Base-by-base conservation (phyloP, 768 basidiomycete genomes). In the Sarcodon aspratus region DNA sequence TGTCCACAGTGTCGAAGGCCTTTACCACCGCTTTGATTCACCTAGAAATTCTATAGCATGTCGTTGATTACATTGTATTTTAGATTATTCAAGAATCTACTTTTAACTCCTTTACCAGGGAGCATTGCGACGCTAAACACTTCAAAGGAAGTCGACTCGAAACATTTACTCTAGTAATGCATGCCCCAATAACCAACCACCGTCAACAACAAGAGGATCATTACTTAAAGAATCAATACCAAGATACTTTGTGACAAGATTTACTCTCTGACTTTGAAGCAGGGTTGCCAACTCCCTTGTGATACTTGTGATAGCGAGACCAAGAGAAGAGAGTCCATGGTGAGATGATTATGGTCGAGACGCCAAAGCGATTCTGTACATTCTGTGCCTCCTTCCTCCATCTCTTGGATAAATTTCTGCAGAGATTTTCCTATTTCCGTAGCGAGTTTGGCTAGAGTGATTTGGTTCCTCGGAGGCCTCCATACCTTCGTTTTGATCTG, bases 1-100 rank as follows among this genome's bases (percentile, higher is more conserved):
- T 94, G 91, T 59, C 90, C 91, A n/a, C 81, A 91, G 52, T 92
- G 91, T 65, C 82, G 90, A 52, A 69, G 90, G 51, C 82, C 84
- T 13, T 62, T 94, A 44, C 90, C 91, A 9, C 87, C 89, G 1
- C 67, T 93, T 38, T 93, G 67, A 70, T 27, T 27, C 3, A 27
- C 21, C 21, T 27, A 27, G 21, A 27, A 27, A 27, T 27, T 5
- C 21, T 27, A 27, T 27, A 27, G 21, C 21, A 27, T 27, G 5
- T 27, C 21, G 21, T 27, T 27, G 21, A 27, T 27, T 27, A 27
- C 21, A 27, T 27, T 27, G 21, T 27, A 27, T 27, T 27, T 27
- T 27, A 27, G n/a, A 27, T 27, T 27, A 27, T 27, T 5, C 21
- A 27, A 27, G 21, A 27, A 27, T 27, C 2, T 27, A 27, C 21